phyloP scores from a whole-genome alignment of 1,284 basidiomycete species.

The Microbotryomycetes sp. region DNA sequence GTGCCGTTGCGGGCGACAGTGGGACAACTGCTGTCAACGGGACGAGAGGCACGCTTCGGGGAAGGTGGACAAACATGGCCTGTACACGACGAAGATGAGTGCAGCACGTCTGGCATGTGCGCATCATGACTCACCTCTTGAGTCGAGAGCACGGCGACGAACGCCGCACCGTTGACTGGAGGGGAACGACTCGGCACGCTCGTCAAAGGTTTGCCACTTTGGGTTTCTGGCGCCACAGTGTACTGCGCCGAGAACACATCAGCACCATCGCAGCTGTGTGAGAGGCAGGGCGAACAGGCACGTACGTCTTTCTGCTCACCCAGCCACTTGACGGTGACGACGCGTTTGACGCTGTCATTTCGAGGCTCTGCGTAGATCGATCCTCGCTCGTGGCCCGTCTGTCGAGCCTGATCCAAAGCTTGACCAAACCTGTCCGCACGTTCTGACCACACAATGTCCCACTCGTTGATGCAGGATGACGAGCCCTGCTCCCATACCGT shows the following conservation, averaged over 20 bases:
- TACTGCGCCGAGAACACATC: slow-evolving; percentile 14
- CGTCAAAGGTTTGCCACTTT: slow-evolving; percentile 10
- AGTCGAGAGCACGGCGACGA: slow-evolving; percentile 19
- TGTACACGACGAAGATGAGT: background rate
- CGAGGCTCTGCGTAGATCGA: background rate
- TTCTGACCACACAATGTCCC: slow-evolving; percentile 17
- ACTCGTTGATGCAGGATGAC: slow-evolving; percentile 17
- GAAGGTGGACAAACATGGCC: slow-evolving; percentile 24
- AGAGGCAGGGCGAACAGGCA: background rate
- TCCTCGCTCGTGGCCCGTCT: background rate
- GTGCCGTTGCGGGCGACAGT: background rate
- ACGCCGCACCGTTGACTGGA: slow-evolving; percentile 16
- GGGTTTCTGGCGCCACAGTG: slow-evolving; percentile 2
- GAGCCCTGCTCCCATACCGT: slow-evolving; percentile 24
- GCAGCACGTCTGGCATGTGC: background rate
- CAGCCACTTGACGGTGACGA: slow-evolving; percentile 16
- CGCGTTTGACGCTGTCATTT: background rate
- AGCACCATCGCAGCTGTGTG: background rate
- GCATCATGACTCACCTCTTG: slow-evolving; percentile 11
- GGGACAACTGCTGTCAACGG: slow-evolving; percentile 16
- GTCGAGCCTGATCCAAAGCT: background rate
- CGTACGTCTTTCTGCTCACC: slow-evolving; percentile 21
- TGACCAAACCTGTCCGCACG: slow-evolving; percentile 7
- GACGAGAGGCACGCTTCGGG: background rate
- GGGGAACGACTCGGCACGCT: slow-evolving; percentile 21